Evolutionary conservation across 108 stramenopile species (phyloP).

Genomic region (Parietichytrium sp.): DNA sequence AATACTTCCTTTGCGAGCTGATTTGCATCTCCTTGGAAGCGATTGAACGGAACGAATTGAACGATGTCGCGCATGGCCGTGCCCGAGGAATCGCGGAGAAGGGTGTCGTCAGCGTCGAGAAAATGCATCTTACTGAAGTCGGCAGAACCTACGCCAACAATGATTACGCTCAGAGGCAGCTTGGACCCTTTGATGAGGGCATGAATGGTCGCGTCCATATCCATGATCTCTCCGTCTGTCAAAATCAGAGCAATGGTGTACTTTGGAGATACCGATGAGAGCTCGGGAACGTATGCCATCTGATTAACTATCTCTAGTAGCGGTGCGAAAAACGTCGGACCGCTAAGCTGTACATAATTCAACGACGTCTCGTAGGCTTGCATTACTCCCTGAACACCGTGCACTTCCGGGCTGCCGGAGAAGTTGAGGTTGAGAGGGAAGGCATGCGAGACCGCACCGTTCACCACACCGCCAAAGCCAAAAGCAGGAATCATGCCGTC

Average conservation of each 20-base stretch:
- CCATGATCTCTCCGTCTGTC: constrained; percentile 56
- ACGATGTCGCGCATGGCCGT: constrained; percentile 57
- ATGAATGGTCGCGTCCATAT: constrained; percentile 50
- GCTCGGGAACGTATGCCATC: constrained; percentile 38
- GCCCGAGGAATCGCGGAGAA: background rate
- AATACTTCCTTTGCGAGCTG: constrained; percentile 40
- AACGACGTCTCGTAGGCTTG: constrained; percentile 41
- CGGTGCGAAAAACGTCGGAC: constrained; percentile 54
- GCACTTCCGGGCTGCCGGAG: constrained; percentile 44
- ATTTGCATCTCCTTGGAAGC: constrained; percentile 39
- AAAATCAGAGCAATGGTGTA: constrained; percentile 55
- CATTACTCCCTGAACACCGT: constrained; percentile 51
- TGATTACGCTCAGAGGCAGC: constrained; percentile 59
- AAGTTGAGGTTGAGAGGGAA: constrained; percentile 51
- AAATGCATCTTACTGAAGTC: constrained; percentile 55
- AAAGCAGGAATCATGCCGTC: constrained; percentile 55
- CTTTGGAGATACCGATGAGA: constrained; percentile 44
- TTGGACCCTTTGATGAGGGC: constrained; percentile 45
- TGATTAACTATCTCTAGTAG: constrained; percentile 43
- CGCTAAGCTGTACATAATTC: constrained; percentile 40
- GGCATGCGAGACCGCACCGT: constrained; percentile 46
- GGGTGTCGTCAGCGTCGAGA: constrained; percentile 11
- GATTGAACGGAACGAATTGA: constrained; percentile 58
- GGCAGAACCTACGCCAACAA: constrained; percentile 61
- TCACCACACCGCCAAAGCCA: constrained; percentile 59